Conservation (phyloP, 2,329 filamentous ascomycete genomes). For the Metarhizium brunneum region DNA sequence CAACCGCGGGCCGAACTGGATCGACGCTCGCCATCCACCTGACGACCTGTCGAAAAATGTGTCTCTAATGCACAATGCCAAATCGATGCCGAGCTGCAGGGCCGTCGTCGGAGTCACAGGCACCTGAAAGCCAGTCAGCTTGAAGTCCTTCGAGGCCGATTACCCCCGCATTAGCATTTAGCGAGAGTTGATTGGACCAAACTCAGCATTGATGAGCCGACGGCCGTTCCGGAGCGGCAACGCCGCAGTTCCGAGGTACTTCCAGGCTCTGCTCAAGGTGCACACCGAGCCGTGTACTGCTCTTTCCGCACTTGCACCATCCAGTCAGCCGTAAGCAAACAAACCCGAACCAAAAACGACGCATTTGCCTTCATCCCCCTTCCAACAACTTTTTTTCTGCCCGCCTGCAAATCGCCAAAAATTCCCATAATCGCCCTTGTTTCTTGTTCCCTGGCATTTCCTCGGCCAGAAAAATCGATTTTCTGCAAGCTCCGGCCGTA, state of each 20-base stretch:
- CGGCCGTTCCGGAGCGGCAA: conserved; percentile 1
- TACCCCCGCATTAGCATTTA: conserved; percentile 17
- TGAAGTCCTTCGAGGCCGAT: neutral
- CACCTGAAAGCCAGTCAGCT: neutral
- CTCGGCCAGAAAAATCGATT: neutral
- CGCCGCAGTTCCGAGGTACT: neutral
- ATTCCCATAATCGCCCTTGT: neutral
- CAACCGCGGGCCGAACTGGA: too few species aligned
- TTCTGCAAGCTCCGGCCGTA: neutral
- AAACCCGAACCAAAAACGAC: neutral
- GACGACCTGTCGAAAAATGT: too few species aligned
- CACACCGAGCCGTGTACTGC: neutral
- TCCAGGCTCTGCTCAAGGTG: neutral
- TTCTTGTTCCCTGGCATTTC: neutral
- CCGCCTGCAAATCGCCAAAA: too few species aligned
- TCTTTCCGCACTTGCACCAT: neutral
- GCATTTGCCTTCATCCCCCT: neutral
- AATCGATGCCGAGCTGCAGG: neutral
- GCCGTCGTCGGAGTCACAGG: neutral
- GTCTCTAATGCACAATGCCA: neutral
- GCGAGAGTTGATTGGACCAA: conserved; percentile 16
- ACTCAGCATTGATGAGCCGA: neutral
- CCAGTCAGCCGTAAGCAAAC: neutral
- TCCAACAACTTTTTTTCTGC: neutral
- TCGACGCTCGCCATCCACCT: too few species aligned